A percentile compares a stretch with the other conserved stretches of the same genome.
These are phyloP conservation scores for Pugionium dolabratum DNA, from an alignment of 345 rosid genomes.

Conservation along the genomic window DNA sequence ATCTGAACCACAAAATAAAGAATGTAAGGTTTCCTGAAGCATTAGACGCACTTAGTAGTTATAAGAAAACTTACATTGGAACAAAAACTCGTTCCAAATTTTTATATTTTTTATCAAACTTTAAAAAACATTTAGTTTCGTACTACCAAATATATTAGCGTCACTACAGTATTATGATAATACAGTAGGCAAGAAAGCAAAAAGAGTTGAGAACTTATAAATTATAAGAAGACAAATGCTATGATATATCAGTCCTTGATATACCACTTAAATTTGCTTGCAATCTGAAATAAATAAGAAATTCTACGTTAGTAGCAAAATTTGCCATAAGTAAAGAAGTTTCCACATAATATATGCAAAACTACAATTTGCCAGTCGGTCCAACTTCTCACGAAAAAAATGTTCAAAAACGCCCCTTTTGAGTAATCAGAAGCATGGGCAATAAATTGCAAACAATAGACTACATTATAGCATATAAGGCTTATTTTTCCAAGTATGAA, in stretches of 20 bases:
- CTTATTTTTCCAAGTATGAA: conserved; percentile 10
- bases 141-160: neutral
- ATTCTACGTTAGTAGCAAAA: conserved; percentile 11
- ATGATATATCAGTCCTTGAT: conserved; percentile 1
- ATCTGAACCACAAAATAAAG: conserved; percentile 47
- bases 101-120: neutral
- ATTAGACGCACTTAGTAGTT: conserved; percentile 9
- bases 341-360: conserved; percentile 3
- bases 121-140: neutral
- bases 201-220: conserved; percentile 3
- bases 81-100: neutral
- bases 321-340: conserved; percentile 7
- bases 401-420: conserved; percentile 16
- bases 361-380: conserved; percentile 4
- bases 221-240: conserved; percentile 4
- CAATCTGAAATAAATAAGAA: neutral
- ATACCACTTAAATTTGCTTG: conserved; percentile 21
- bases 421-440: conserved; percentile 4
- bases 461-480: conserved; percentile 10
- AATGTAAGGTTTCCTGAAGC: conserved; percentile 21
- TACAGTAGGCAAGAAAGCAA: neutral
- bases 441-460: neutral
- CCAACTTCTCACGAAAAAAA: conserved; percentile 13
- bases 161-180: conserved; percentile 3
- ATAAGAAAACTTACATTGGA: neutral